Percentiles rank a stretch among this genome's conserved stretches.
Evolutionary conservation across 805 yeast genomes (phyloP).

Genomic region (Starmerella sp.): DNA sequence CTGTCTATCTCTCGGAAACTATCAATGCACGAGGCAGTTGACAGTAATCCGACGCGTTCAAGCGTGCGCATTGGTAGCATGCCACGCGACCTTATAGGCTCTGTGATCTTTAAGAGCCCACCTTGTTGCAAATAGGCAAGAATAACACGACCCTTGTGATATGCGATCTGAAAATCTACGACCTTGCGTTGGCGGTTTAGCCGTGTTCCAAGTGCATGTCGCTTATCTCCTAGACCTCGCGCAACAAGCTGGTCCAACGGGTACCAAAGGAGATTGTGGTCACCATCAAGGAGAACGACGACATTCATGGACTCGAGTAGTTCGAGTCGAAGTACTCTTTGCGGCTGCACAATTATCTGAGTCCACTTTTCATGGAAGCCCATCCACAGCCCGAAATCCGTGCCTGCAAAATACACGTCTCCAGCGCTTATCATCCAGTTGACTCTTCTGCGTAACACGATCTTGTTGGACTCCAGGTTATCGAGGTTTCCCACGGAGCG

Average conservation of each 20-base stretch:
- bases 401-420: constrained; percentile 39
- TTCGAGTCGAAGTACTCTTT: constrained; percentile 40
- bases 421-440: constrained; percentile 38
- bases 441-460: constrained; percentile 28
- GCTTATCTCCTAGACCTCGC: constrained; percentile 18
- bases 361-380: constrained; percentile 42
- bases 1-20: constrained; percentile 37
- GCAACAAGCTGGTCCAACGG: constrained; percentile 48
- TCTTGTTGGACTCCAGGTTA: constrained; percentile 18
- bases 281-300: constrained; percentile 48
- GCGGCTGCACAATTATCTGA: constrained; percentile 34
- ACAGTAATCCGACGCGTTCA: constrained; percentile 12
- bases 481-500: constrained; percentile 24
- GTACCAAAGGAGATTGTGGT: constrained; percentile 48
- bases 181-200: constrained; percentile 35
- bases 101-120: constrained; percentile 53
- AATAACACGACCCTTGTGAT: constrained; percentile 50
- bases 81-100: constrained; percentile 34
- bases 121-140: constrained; percentile 47
- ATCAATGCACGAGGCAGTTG: constrained; percentile 28
- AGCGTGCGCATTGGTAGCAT: constrained; percentile 15
- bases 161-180: constrained; percentile 51
- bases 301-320: constrained; percentile 44
- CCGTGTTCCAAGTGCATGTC: constrained; percentile 37
- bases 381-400: constrained; percentile 49